Evolutionary conservation across 305 asterid genomes (phyloP).

Genomic region (Fraxinus floribunda): DNA sequence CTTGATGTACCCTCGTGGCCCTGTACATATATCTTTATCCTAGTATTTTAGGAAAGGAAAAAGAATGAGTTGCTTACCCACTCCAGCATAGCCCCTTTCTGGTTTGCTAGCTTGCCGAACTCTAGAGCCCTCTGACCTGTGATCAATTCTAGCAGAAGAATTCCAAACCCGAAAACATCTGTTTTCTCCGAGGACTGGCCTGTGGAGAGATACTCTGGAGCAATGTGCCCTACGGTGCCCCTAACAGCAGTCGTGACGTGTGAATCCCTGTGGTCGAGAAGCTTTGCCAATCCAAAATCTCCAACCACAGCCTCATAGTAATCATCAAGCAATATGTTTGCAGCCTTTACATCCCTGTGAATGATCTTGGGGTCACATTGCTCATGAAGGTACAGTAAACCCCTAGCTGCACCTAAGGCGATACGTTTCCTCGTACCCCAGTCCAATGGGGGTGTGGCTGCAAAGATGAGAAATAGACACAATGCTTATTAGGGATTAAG

Average conservation of each 20-base stretch:
- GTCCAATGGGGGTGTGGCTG: conserved; percentile 9
- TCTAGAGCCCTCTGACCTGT: conserved; percentile 20
- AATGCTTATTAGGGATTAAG: not conserved
- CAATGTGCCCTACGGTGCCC: too few relatives aligned
- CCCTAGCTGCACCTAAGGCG: conserved; percentile 21
- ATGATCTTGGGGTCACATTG: not conserved
- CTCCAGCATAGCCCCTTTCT: conserved; percentile 22
- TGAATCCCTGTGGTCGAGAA: too few relatives aligned
- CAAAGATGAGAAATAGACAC: not conserved
- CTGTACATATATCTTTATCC: too few relatives aligned
- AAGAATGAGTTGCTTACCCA: conserved; percentile 7
- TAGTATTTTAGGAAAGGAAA: not conserved
- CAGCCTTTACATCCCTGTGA: too few relatives aligned
- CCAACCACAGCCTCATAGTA: too few relatives aligned
- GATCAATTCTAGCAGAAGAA: conserved; percentile 18
- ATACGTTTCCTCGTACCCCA: conserved; percentile 19
- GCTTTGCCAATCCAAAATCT: too few relatives aligned
- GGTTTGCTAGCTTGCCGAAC: conserved; percentile 17
- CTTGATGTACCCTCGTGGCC: too few relatives aligned
- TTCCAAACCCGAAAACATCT: conserved; percentile 21
- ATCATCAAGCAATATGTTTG: too few relatives aligned
- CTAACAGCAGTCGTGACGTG: too few relatives aligned
- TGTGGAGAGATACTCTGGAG: not conserved
- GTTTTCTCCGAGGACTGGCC: conserved; percentile 13
- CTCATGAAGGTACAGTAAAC: conserved; percentile 17